Evolutionary conservation across 2,329 filamentous ascomycete genomes (phyloP), one percentile per base, ranked within the genome.

Genomic region (Rhynchosporium secalis): DNA sequence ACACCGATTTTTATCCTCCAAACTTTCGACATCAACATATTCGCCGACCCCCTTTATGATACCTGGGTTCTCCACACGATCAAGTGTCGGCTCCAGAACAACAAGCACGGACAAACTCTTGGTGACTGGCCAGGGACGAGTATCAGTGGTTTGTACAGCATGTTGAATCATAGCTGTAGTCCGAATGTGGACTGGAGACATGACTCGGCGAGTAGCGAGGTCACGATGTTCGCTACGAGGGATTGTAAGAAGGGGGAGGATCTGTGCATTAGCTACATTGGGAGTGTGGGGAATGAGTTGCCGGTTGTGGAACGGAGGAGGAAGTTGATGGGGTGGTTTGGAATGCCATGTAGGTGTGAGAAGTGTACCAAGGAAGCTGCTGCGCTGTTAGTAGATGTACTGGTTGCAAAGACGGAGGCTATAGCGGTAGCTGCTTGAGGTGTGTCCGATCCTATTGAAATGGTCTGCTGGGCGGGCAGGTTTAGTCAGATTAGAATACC

Each of bases 111-210:
- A 0, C 69, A 69, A 29, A 62, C 60, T 1, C 62, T 66, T 4
- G 62, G 62, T 13, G 65, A 70, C 13, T 69, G 68, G n/a, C 70
- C 67, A n/a, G 70, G 74, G 20, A 70, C 72, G 1, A 67, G 65
- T 31, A 67, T 75, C 41, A 72, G 67, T 47, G 69, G 71, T 0
- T 59, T 73, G 15, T 66, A 74, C 58, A 70, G 69, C 20, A 69
- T 74, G 65, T 70, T 75, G 47, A 75, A 75, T 61, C 73, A 75
- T 61, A 73, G 72, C 61, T 75, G 73, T 55, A 66, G 65, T 41
- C 72, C 73, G 5, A 75, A 73, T 61, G 67, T 71, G 20, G 68
- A 70, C 60, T 70, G 68, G 68, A 67, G 68, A 60, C 69, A 71
- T 61, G 65, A 69, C 45, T 54, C 54, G n/a, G 64, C 62, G 1